Evolutionary conservation across 768 basidiomycete species (phyloP), one percentile per base, ranked within the genome.

Genomic region (Pisolithus albus): DNA sequence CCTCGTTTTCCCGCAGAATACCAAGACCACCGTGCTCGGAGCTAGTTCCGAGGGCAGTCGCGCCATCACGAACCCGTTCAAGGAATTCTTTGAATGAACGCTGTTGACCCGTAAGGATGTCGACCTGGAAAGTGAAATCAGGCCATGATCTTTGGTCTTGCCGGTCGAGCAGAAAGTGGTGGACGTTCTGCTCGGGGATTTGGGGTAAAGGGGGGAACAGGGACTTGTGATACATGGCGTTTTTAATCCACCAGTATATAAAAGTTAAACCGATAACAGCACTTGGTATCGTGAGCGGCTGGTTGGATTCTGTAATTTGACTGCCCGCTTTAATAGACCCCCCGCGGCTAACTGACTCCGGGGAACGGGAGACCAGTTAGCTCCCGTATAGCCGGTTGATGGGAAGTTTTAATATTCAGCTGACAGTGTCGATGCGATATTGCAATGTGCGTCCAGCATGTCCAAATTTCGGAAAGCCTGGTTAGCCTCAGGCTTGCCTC

Each of bases 221-320:
- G 5, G 86, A 87, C 54, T 74, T 78, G 62, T 83, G 54, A 59
- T 75, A 65, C 83, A 86, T 84, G 53, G 3, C 46, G 43, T 38
- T 23, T 23, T 37, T n/a, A n/a, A 13, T n/a, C 47, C 18, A 30
- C 24, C 19, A 19, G 11, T 34, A 34, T 34, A 34, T 34, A 34
- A 23, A 10, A 10, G n/a, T n/a, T 32, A 32, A 23, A 13, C 34
- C 11, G 40, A 41, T 18, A 21, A 11, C 26, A 30, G 43, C 7
- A 19, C 21, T 19, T 11, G 10, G 23, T 15, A 26, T 18, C 26
- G 24, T 7, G 43, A 45, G 24, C 43, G 23, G 43, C 21, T 45
- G 23, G 13, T 28, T 18, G 40, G 18, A 41, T 45, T 26, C 15
- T 42, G 26, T 28, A 24, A n/a, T 15, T n/a, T 24, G 15, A 16